phyloP scores from a whole-genome alignment of 2,329 filamentous ascomycete species.

The Helotiales sp. region DNA sequence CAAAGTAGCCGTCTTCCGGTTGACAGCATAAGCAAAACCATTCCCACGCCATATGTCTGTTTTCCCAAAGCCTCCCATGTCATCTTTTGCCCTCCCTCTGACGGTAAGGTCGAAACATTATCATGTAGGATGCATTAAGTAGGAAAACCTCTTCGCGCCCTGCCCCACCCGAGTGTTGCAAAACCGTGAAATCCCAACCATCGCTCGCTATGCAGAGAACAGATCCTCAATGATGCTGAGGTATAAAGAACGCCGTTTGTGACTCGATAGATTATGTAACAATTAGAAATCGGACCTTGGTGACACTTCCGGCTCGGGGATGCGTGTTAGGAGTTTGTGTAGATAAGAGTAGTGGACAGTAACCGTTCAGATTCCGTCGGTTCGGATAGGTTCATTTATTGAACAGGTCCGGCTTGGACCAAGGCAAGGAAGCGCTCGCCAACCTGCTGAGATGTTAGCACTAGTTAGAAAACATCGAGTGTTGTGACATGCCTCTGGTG shows the following conservation, averaged over 20 bases:
- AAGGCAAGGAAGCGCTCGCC: slow-evolving; percentile 41
- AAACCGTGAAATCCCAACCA: slow-evolving; percentile 41
- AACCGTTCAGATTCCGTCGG: slow-evolving; percentile 10
- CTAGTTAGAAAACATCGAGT: background rate
- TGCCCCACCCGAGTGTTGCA: slow-evolving; percentile 35
- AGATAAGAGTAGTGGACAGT: slow-evolving; percentile 9
- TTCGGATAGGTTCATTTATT: background rate
- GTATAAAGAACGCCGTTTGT: slow-evolving; percentile 42
- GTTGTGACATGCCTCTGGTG: slow-evolving; percentile 72
- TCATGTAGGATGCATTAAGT: slow-evolving; percentile 43
- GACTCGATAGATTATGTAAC: slow-evolving; percentile 43
- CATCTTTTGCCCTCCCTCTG: slow-evolving; percentile 34
- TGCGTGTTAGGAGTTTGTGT: slow-evolving; percentile 9
- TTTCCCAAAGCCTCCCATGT: slow-evolving; percentile 32
- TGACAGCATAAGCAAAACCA: slow-evolving; percentile 39
- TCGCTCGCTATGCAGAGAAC: slow-evolving; percentile 47
- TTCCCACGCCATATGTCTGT: slow-evolving; percentile 41
- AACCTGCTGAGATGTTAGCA: slow-evolving; percentile 36
- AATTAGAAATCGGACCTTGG: slow-evolving; percentile 33
- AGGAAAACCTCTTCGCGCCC: slow-evolving; percentile 33
- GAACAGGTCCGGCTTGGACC: slow-evolving; percentile 21
- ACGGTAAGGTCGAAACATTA: slow-evolving; percentile 40
- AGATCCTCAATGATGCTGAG: slow-evolving; percentile 39
- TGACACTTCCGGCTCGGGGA: slow-evolving; percentile 19
- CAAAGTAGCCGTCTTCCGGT: slow-evolving; percentile 28